Base-by-base conservation (phyloP, 2,329 filamentous ascomycete genomes). In the Neofusicoccum cordaticola region DNA sequence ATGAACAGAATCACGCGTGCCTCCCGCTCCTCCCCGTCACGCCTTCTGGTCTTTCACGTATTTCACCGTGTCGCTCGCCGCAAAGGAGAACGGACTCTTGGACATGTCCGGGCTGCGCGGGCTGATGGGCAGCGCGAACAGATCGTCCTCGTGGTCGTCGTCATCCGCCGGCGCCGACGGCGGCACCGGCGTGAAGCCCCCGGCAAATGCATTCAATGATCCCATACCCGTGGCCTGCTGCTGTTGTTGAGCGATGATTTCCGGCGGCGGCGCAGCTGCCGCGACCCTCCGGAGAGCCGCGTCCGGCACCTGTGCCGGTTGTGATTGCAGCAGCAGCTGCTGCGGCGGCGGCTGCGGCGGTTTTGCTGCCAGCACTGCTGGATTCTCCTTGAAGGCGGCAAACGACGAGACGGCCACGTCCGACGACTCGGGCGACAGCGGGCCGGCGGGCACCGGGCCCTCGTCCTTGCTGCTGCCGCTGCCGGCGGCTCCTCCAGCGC, bases 51-150 rank as follows among this genome's bases (percentile, higher is more conserved):
- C 72, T 53, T 75, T 70, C 60, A 72, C 47, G 63, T 72, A 74
- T 66, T 73, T 75, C 0, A 71, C 68, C 19, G 74, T 75, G 19
- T 78, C 75, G 50, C 68, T 73, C 9, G 69, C 71, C 5, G 70
- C 73, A 73, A 88, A 86, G 3, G 84, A 86, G 73, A 97, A 97
- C 0, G 92, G 93, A 72, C 91, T 93, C 70, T 88, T 91, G 62
- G 88, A 87, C 82, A 95, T 92, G 69, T 96, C 92, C 0, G 93
- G 93, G 71, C 91, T 93, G 58, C 93, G 84, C 1, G 93, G 93
- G 71, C 91, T 94, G 79, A 97, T 87, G 1, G 92, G 92, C 61
- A 96, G 84, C 0, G 92, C 93, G 73, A 97, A 97, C 2, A 97
- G 82, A 45, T 91, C 93, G 65, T 96, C 92, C 69, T 92, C 90